Evolutionary conservation across 768 basidiomycete species (phyloP), one percentile per base, ranked within the genome.

Genomic region (Auriscalpium vulgare): DNA sequence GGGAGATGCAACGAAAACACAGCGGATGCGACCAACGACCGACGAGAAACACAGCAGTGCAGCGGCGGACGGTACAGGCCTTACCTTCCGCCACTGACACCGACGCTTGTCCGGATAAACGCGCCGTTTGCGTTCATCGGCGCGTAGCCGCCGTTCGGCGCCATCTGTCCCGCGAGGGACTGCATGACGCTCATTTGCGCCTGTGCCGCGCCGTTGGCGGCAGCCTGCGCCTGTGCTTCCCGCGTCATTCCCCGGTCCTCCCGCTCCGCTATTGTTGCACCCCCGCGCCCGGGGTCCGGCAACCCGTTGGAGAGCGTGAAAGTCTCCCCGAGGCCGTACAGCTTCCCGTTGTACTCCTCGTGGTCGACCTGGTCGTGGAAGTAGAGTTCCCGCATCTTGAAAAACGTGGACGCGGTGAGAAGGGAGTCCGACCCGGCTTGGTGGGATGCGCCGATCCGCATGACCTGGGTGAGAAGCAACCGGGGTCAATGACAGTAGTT

Each of bases 371-470:
- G 75, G 68, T 93, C 88, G 59, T 86, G 82, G 74, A 99, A 99
- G 73, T 94, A 97, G 14, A 88, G 70, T 62, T 92, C 85, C 34
- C 91, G 84, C 81, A 97, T 91, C 70, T 94, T 90, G 86, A 98
- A 98, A 74, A 97, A 98, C 0, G 91, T 91, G 2, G 87, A 84
- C 2, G 93, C 84, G 8, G 95, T 97, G 47, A 99, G 80, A 44
- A 98, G 84, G 13, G 90, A 92, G 68, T 98, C 97, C n/a, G 92
- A 95, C 13, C 97, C 95, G 10, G 95, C 94, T 74, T 97, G 95
- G 71, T 97, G 94, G 54, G 92, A 90, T 19, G 84, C 80, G 6
- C 92, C 93, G 69, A 93, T 90, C 46, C 95, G 83, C 71, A 85
- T 76, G 34, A 97, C 87, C 94, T 95, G 65, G 2, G 51, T 51